phyloP scores from a whole-genome alignment of 2,329 filamentous ascomycete species.

The Xylariales sp. region DNA sequence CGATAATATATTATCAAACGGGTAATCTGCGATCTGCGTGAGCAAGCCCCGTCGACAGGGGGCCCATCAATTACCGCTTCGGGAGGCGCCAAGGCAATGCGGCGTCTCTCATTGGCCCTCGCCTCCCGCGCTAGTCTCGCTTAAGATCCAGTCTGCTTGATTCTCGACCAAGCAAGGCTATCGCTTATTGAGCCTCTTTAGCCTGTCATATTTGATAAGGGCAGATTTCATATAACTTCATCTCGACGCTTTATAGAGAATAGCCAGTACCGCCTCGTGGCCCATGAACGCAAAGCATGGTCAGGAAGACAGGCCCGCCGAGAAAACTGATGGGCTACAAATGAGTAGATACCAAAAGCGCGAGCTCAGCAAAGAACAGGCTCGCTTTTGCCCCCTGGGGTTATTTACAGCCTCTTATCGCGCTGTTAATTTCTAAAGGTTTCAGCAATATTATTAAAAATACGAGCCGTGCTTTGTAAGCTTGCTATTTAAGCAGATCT shows the following conservation, averaged over 20 bases:
- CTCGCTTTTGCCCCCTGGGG: too few species aligned
- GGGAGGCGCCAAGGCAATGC: constrained; percentile 20
- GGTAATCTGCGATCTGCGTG: constrained; percentile 15
- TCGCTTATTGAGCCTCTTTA: constrained; percentile 48
- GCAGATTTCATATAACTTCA: constrained; percentile 47
- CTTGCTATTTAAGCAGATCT: background rate
- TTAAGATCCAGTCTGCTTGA: constrained; percentile 13
- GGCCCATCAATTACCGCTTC: constrained; percentile 17
- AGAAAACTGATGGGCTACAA: background rate
- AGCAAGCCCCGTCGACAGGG: constrained; percentile 16
- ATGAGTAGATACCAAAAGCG: background rate
- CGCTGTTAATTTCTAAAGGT: too few species aligned
- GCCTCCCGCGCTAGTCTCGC: background rate
- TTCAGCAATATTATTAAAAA: background rate
- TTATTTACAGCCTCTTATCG: background rate
- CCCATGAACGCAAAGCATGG: background rate
- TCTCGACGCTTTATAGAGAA: constrained; percentile 39
- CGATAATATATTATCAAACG: constrained; percentile 23
- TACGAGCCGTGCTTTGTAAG: background rate
- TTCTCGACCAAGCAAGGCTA: constrained; percentile 31
- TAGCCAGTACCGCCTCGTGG: constrained; percentile 26
- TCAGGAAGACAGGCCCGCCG: constrained; percentile 17
- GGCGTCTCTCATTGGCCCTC: constrained; percentile 18
- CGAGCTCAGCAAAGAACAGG: background rate
- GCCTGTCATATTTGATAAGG: constrained; percentile 46